These are phyloP conservation scores for Trypanosoma brucei DNA, from an alignment of 208 protist species.

Conservation along the genomic window DNA sequence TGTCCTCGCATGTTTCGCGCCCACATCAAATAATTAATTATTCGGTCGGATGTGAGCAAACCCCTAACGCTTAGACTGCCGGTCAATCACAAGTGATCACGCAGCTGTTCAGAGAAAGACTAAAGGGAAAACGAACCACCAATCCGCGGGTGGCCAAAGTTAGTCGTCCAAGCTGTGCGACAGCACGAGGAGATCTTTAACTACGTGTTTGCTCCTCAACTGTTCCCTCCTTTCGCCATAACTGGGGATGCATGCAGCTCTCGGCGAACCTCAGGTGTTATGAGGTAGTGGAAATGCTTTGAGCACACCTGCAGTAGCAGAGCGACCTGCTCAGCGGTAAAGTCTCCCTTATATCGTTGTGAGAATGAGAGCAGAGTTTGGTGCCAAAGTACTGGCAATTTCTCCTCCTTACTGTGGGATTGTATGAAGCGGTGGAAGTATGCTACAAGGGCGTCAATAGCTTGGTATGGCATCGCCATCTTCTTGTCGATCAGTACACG, in stretches of 20 bases:
- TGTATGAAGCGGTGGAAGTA: conserved; percentile 93
- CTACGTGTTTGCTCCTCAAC: neutral
- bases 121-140: too few species aligned
- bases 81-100: too few species aligned
- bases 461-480: conserved; percentile 95
- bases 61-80: too few species aligned
- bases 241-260: conserved; percentile 60
- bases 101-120: too few species aligned
- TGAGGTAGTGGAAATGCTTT: conserved; percentile 86
- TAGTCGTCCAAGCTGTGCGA: too few species aligned
- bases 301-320: conserved; percentile 73
- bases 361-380: conserved; percentile 94
- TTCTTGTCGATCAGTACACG: conserved; percentile 97
- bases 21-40: too few species aligned
- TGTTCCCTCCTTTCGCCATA: conserved; percentile 7
- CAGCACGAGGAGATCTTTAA: neutral
- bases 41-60: too few species aligned
- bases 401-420: conserved; percentile 68
- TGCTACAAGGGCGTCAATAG: conserved; percentile 93
- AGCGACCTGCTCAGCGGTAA: conserved; percentile 66
- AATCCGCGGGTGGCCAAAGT: too few species aligned
- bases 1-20: too few species aligned
- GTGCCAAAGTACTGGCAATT: conserved; percentile 96
- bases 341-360: conserved; percentile 85
- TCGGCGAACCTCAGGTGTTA: conserved; percentile 80